phyloP scores from a whole-genome alignment of 768 basidiomycete species.

The Cubamyces sp. region DNA sequence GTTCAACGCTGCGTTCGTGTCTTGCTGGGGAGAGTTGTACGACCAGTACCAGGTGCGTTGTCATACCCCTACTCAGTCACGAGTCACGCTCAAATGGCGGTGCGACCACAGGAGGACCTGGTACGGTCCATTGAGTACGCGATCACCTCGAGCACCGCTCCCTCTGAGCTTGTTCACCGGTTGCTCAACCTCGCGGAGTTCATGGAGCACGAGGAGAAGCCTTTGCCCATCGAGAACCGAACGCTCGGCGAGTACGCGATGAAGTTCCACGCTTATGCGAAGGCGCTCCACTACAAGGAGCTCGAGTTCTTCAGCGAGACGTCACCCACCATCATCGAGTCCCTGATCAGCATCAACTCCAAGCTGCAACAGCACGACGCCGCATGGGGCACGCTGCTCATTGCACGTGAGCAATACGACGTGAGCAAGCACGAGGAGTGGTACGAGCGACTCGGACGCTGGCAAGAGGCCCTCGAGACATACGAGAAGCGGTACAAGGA shows the following conservation, averaged over 20 bases:
- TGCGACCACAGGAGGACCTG: constrained; percentile 76
- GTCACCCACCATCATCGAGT: constrained; percentile 88
- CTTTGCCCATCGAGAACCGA: constrained; percentile 90
- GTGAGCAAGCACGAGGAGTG: constrained; percentile 95
- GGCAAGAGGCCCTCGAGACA: constrained; percentile 89
- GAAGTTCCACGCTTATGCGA: constrained; percentile 93
- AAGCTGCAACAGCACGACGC: constrained; percentile 96
- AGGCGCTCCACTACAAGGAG: constrained; percentile 98
- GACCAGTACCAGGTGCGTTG: constrained; percentile 87
- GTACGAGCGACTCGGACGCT: constrained; percentile 95
- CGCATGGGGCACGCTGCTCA: constrained; percentile 93
- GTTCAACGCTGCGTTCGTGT: constrained; percentile 97
- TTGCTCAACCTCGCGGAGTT: constrained; percentile 95
- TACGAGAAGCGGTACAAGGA: constrained; percentile 79
- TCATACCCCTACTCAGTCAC: neutral
- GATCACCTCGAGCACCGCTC: constrained; percentile 74
- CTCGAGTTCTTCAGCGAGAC: constrained; percentile 94
- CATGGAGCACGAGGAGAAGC: constrained; percentile 98
- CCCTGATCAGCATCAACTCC: constrained; percentile 95
- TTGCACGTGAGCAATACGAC: constrained; percentile 88
- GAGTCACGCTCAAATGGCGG: neutral
- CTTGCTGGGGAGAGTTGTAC: constrained; percentile 95
- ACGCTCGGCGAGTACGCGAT: constrained; percentile 93
- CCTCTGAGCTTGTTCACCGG: constrained; percentile 88
- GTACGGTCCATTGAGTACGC: constrained; percentile 88